Conservation (phyloP, 192 early-diverging fungal genomes). For the Rhizoclosmatium sp. region DNA sequence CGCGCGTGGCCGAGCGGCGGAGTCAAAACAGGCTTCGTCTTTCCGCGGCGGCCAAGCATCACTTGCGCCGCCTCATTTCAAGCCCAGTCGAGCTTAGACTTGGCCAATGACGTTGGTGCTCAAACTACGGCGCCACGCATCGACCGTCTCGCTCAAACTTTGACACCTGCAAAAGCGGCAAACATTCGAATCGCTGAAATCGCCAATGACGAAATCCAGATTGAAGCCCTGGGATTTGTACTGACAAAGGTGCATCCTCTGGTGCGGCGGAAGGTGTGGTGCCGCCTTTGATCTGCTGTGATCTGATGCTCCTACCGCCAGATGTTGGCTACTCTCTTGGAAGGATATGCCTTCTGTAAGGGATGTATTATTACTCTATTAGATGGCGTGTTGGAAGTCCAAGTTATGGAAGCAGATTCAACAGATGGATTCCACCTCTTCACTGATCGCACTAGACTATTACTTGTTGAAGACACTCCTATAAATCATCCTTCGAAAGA, state of each 20-base stretch:
- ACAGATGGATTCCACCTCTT: neutral
- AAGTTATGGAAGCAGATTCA: slow-evolving; percentile 2
- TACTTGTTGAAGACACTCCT: neutral
- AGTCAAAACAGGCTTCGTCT: too few species aligned
- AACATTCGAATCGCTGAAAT: too few species aligned
- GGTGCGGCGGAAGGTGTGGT: neutral
- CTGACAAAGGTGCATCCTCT: neutral
- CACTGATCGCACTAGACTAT: neutral
- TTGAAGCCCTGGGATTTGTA: neutral
- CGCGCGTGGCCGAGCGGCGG: too few species aligned
- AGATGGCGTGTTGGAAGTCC: neutral
- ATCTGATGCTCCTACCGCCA: neutral
- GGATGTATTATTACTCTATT: neutral
- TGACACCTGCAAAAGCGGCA: too few species aligned
- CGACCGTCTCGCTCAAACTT: too few species aligned
- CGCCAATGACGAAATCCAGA: neutral
- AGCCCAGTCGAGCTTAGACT: too few species aligned
- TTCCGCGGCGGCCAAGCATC: too few species aligned
- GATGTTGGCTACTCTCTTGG: neutral
- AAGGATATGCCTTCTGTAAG: neutral
- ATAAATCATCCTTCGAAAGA: neutral
- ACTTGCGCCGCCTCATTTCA: too few species aligned
- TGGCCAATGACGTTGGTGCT: too few species aligned
- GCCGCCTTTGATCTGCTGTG: neutral
- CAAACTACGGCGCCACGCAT: too few species aligned